Evolutionary conservation across 805 yeast species (phyloP).

Genomic region (Ogataea henricii): DNA sequence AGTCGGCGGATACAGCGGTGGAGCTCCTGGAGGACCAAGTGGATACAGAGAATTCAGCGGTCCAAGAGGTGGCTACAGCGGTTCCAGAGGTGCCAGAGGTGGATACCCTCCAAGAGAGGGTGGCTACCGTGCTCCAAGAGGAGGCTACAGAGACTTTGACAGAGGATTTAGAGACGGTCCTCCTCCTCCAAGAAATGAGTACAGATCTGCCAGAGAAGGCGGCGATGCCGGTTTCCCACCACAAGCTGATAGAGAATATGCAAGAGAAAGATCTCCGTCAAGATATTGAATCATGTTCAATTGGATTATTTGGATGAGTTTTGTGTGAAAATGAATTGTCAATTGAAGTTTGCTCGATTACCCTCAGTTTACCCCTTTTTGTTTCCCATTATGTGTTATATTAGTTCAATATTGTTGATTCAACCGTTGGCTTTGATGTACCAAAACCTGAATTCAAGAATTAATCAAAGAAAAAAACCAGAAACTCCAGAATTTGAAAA

Average conservation of each 20-base stretch:
- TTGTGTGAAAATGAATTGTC: constrained; percentile 7
- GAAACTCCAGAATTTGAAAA: no score
- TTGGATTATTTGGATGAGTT: background rate
- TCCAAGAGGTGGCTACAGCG: constrained; percentile 15
- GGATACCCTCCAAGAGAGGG: constrained; percentile 25
- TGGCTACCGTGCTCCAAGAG: constrained; percentile 39
- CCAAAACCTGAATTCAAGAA: constrained; percentile 3
- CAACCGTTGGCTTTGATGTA: constrained; percentile 10
- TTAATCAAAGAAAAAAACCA: background rate
- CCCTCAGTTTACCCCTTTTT: constrained; percentile 4
- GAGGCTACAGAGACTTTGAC: constrained; percentile 31
- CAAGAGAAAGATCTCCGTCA: constrained; percentile 76
- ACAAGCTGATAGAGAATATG: constrained; percentile 49
- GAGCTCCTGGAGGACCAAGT: constrained; percentile 27
- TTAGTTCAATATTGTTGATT: constrained; percentile 5
- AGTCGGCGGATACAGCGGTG: constrained; percentile 36
- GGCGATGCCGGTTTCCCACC: constrained; percentile 38
- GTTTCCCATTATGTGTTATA: constrained; percentile 7
- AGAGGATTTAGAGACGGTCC: constrained; percentile 30
- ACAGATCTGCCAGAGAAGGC: constrained; percentile 38
- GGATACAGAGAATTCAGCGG: constrained; percentile 12
- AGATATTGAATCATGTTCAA: constrained; percentile 48
- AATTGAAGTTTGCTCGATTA: constrained; percentile 4
- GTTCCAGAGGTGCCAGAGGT: constrained; percentile 36
- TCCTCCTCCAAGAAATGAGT: constrained; percentile 33